phyloP scores from a whole-genome alignment of 345 rosid genomes.

The Fremontodendron californicum region DNA sequence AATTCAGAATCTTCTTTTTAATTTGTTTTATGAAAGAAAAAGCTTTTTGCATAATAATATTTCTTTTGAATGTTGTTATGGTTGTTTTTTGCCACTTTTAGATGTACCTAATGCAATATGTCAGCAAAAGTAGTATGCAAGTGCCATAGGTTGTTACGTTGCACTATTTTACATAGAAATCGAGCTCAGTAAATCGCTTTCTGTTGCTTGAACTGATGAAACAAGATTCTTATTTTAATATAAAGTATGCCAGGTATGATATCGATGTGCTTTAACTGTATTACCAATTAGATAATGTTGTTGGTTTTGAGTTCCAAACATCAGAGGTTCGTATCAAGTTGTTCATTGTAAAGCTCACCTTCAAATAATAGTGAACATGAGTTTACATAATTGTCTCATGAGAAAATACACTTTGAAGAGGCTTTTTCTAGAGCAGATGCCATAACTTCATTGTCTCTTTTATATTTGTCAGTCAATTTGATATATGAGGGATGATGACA shows the following conservation, averaged over 20 bases:
- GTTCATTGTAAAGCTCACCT: too few relatives aligned
- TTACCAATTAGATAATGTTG: background rate
- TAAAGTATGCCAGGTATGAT: background rate
- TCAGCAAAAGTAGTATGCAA: background rate
- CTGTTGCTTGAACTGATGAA: background rate
- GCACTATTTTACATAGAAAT: background rate
- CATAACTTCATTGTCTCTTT: background rate
- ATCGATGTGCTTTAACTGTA: background rate
- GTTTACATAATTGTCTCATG: background rate
- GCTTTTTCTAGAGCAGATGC: background rate
- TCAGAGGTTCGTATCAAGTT: background rate
- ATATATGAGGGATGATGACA: background rate
- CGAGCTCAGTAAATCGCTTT: background rate
- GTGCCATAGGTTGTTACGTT: background rate
- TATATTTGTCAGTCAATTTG: background rate
- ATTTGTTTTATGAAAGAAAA: background rate
- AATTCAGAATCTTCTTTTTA: conserved; percentile 11
- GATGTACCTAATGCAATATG: background rate
- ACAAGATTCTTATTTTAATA: background rate
- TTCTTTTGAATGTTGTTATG: background rate
- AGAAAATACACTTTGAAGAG: background rate
- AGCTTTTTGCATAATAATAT: too few relatives aligned
- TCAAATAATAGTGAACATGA: background rate
- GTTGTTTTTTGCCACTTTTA: conserved; percentile 3
- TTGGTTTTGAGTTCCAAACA: background rate